These are phyloP conservation scores for Crucihimalaya himalaica DNA, from an alignment of 345 rosid genomes.

Conservation along the genomic window DNA sequence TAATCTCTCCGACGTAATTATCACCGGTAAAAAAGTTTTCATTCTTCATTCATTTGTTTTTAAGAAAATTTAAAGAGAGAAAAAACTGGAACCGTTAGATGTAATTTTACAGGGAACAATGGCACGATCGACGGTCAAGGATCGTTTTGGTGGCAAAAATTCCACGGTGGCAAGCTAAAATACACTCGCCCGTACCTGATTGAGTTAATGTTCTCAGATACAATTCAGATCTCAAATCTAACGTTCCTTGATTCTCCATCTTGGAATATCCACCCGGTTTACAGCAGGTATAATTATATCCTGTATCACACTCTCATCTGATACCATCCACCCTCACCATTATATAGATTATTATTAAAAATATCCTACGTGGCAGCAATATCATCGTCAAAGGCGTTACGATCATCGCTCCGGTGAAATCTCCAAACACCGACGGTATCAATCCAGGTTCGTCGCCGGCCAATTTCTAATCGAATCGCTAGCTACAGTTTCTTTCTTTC, in stretches of 20 bases:
- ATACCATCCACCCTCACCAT: slow-evolving; percentile 4
- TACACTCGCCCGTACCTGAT: slow-evolving; percentile 88
- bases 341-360: not conserved
- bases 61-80: not conserved
- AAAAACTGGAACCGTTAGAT: slow-evolving; percentile 28
- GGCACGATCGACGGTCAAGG: slow-evolving; percentile 96
- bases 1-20: slow-evolving; percentile 79
- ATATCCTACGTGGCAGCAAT: slow-evolving; percentile 50
- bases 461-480: too few species aligned
- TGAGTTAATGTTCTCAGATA: slow-evolving; percentile 70
- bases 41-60: not conserved
- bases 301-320: not conserved
- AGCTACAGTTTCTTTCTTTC: not conserved
- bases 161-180: slow-evolving; percentile 73
- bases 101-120: slow-evolving; percentile 54
- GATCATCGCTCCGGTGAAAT: slow-evolving; percentile 78
- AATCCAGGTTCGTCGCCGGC: slow-evolving; percentile 63
- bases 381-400: slow-evolving; percentile 77
- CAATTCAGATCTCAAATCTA: slow-evolving; percentile 76
- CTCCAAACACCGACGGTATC: slow-evolving; percentile 95
- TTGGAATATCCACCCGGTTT: slow-evolving; percentile 93
- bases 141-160: slow-evolving; percentile 87
- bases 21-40: slow-evolving; percentile 59
- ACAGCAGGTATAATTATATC: slow-evolving; percentile 60
- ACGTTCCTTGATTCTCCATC: slow-evolving; percentile 85